A percentile compares a stretch with the other conserved stretches of the same genome.
Evolutionary conservation across 2,329 filamentous ascomycete genomes (phyloP).

Genomic region (Bipolaris gigantea): DNA sequence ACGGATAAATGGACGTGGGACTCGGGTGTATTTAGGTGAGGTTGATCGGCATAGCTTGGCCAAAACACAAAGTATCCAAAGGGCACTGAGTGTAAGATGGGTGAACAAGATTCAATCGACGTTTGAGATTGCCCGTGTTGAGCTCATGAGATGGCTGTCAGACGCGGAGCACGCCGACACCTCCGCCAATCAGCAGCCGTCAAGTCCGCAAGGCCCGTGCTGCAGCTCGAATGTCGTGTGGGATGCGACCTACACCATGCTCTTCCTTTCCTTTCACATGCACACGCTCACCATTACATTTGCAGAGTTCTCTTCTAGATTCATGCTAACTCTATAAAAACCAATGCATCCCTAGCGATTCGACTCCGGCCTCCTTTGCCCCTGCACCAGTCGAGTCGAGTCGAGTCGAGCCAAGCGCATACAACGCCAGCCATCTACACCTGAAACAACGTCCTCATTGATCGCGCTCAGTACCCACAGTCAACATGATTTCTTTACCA

Average conservation of each 20-base stretch:
- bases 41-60: neutral
- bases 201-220: constrained; percentile 17
- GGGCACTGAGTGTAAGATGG: neutral
- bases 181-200: constrained; percentile 19
- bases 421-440: neutral
- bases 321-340: neutral
- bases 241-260: neutral
- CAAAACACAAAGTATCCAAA: neutral
- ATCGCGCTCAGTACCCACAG: neutral
- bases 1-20: neutral
- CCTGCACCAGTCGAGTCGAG: neutral
- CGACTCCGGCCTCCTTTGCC: neutral
- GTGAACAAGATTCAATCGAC: neutral
- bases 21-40: neutral
- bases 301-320: no score
- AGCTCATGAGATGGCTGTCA: constrained; percentile 22
- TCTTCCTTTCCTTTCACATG: neutral
- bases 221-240: constrained; percentile 4
- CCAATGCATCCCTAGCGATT: neutral
- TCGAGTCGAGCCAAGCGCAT: neutral
- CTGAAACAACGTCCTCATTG: neutral
- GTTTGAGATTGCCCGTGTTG: constrained; percentile 4
- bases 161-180: constrained; percentile 8
- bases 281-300: neutral
- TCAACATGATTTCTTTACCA: constrained; percentile 47